Evolutionary conservation across 2,329 filamentous ascomycete species (phyloP).

Genomic region (Nemania sp.): DNA sequence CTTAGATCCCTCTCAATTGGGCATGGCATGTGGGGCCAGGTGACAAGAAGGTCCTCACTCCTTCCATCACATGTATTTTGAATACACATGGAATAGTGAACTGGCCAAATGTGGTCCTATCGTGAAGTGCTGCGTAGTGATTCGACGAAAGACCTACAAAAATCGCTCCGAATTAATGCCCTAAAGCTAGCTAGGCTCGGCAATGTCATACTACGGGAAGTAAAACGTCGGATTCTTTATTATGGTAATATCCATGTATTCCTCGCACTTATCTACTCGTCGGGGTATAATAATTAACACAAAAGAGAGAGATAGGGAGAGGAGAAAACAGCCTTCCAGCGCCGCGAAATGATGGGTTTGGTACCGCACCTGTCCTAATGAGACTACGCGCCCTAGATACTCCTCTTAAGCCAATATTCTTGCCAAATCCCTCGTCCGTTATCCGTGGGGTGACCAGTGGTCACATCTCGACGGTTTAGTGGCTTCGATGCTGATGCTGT

Average conservation of each 20-base stretch:
- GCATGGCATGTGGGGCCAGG: too few species aligned
- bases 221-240: neutral
- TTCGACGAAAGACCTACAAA: too few species aligned
- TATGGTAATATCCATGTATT: conserved; percentile 15
- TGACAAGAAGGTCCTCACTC: too few species aligned
- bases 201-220: too few species aligned
- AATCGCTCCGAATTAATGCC: too few species aligned
- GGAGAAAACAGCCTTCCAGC: conserved; percentile 7
- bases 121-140: too few species aligned
- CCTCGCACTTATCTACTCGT: conserved; percentile 6
- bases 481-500: neutral
- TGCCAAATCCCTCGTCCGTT: neutral
- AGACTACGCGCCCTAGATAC: neutral
- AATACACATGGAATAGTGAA: too few species aligned
- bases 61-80: too few species aligned
- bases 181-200: too few species aligned
- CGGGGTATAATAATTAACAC: conserved; percentile 25
- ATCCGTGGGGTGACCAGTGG: neutral
- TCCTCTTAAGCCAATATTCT: conserved; percentile 12
- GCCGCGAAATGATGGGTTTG: conserved; percentile 4
- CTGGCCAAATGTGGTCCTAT: too few species aligned
- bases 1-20: too few species aligned
- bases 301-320: neutral
- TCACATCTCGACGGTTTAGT: neutral
- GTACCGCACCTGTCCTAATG: conserved; percentile 9